phyloP scores from a whole-genome alignment of 140 eudicot species.

The Stevia rebaudiana region DNA sequence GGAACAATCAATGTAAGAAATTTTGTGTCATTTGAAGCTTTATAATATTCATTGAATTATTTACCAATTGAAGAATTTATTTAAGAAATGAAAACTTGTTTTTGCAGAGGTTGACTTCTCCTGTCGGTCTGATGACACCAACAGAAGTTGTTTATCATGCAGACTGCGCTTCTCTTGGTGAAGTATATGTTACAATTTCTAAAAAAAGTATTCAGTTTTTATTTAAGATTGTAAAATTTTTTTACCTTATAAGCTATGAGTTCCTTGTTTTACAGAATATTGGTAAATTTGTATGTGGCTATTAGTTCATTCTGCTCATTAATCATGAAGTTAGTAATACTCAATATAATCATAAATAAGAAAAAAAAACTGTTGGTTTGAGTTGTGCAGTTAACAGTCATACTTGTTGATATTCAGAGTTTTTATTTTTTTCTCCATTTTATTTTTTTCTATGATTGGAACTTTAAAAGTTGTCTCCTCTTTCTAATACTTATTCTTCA shows the following conservation, averaged over 20 bases:
- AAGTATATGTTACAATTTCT: conserved; percentile 28
- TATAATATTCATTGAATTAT: too few species aligned
- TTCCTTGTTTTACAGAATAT: not conserved
- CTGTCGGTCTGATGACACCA: conserved; percentile 67
- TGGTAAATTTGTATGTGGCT: not conserved
- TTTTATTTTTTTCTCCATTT: not conserved
- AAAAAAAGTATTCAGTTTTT: not conserved
- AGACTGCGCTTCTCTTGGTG: conserved; percentile 62
- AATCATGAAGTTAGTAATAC: not conserved
- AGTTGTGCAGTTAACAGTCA: not conserved
- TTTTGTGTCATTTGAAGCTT: conserved; percentile 7
- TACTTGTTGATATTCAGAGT: not conserved
- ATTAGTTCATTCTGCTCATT: conserved; percentile 1
- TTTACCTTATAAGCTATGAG: not conserved
- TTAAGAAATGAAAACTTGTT: conserved; percentile 42
- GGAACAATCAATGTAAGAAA: conserved; percentile 14
- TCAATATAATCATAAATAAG: not conserved
- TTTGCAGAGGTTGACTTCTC: conserved; percentile 73
- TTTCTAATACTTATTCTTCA: not conserved
- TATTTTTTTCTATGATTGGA: conserved; percentile 1
- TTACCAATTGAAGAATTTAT: not conserved
- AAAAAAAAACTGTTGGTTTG: not conserved
- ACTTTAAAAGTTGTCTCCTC: not conserved
- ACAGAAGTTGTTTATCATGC: conserved; percentile 70
- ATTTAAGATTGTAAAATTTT: not conserved